Evolutionary conservation across 148 eudicot genomes (phyloP), one percentile per base, ranked within the genome.

Genomic region (Chenopodium formosanum): DNA sequence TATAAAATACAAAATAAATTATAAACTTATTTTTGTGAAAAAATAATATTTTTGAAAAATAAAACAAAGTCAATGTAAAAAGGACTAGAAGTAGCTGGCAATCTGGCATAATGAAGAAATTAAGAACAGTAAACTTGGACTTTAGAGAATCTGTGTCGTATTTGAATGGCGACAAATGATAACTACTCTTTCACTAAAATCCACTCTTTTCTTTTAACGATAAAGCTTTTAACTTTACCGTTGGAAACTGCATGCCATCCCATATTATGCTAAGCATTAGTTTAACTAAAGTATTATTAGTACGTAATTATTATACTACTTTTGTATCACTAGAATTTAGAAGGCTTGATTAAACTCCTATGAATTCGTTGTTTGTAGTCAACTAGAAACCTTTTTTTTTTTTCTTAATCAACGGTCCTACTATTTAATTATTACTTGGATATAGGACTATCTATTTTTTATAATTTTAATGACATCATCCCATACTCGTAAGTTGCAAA

Each of bases 161-260:
- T 34, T 25, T 22, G 70, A 52, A n/a, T 53, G 37, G 46, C 25
- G 84, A 82, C 84, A 82, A 76, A 69, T 75, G 76, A 82, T 62
- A 81, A 82, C 58, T 34, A 76, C 46, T 70, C 60, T 56, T 75
- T 68, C 80, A 82, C 80, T 76, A 82, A 68, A 82, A 37, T 67
- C 74, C 79, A 76, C 32, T 68, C 14, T 50, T 60, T 52, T 71
- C 27, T 34, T n/a, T 9, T 60, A 70, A 80, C 82, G 70, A 80
- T 80, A 44, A 80, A 80, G 23, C 17, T 47, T 71, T 75, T 67
- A 75, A 75, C 74, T 75, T 81, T 74, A 32, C 60, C 63, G 74
- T 81, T 75, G 65, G 50, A 23, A 75, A 53, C 62, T 52, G 13
- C 64, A 68, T 76, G 69, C 69, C 81, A 14, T 56, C 62, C 62